Percentiles rank a stretch among this genome's conserved stretches.
These are phyloP conservation scores for Venturia nashicola DNA, from an alignment of 2,329 filamentous ascomycete genomes.

Conservation along the genomic window DNA sequence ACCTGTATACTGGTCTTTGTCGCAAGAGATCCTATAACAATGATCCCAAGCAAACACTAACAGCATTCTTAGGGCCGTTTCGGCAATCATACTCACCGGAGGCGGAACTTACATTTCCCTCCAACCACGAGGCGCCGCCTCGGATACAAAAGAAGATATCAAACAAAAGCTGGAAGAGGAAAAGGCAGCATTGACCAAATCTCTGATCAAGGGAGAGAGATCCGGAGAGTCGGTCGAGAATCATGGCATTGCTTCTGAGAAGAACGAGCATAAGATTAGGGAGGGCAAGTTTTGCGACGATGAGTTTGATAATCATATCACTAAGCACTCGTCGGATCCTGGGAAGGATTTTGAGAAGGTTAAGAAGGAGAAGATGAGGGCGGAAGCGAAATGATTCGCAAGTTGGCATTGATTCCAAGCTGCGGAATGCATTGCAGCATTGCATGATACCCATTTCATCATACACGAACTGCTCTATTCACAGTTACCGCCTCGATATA, in stretches of 20 bases:
- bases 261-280: constrained; percentile 17
- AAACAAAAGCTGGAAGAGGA: not conserved
- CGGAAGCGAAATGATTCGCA: not conserved
- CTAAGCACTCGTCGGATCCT: constrained; percentile 14
- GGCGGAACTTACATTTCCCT: not conserved
- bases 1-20: not conserved
- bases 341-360: constrained; percentile 17
- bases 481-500: no score
- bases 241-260: constrained; percentile 17
- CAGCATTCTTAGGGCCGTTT: not conserved
- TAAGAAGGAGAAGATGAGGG: constrained; percentile 6
- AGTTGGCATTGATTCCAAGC: not conserved
- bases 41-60: not conserved
- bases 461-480: no score
- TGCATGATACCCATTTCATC: no score
- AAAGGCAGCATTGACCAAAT: not conserved
- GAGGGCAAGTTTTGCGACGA: constrained; percentile 16
- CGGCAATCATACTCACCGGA: not conserved
- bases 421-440: no score
- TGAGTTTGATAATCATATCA: constrained; percentile 19
- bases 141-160: not conserved
- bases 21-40: not conserved
- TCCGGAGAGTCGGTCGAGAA: constrained; percentile 17
- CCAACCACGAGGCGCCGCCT: not conserved
- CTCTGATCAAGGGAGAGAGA: constrained; percentile 11